Base-by-base conservation (phyloP, 2,329 filamentous ascomycete species). In the Claviceps africana region DNA sequence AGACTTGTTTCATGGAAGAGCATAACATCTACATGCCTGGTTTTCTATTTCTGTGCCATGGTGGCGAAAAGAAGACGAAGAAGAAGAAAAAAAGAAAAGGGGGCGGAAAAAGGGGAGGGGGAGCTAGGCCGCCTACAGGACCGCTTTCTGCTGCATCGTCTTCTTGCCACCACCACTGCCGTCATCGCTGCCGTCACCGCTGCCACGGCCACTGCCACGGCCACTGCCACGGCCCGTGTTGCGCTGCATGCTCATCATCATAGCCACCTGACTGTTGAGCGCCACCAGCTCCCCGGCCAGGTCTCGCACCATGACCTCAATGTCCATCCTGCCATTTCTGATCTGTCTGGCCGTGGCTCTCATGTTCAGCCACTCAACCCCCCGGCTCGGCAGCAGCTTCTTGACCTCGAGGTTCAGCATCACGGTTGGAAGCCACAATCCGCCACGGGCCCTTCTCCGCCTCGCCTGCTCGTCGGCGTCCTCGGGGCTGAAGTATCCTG, bases 351-450 rank as follows among this genome's bases (percentile, higher is more conserved):
- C 73, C 52, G 77, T 73, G 15, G 83, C 73, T 37, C 85, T 73
- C 43, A 82, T 71, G 60, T 82, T 83, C 51, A 93, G 62, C 81
- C 85, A 91, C 62, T 87, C 82, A 1, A 80, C 78, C 0, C 86
- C 86, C 42, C 79, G 76, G 10, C 70, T 67, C 0, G 85, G 85
- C 44, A 94, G 63, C 4, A 73, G 64, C 63, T 83, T 86, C 70
- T 91, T 93, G 43, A 88, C 70, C 56, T 93, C 86, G 30, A 94
- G 60, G 62, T 87, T 89, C 61, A 93, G 66, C 25, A 83, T 69
- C 1, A 93, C 67, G 0, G 87, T 93, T 0, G 85, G 85, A 62
- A 87, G 88, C 86, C 85, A 89, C 58, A 80, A 80, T 6, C 64
- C 48, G 89, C 63, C 5, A 73, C 51, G 47, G 6, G 42, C 13